Evolutionary conservation across 2,329 filamentous ascomycete genomes (phyloP).

Genomic region (Penicillium digitatum): DNA sequence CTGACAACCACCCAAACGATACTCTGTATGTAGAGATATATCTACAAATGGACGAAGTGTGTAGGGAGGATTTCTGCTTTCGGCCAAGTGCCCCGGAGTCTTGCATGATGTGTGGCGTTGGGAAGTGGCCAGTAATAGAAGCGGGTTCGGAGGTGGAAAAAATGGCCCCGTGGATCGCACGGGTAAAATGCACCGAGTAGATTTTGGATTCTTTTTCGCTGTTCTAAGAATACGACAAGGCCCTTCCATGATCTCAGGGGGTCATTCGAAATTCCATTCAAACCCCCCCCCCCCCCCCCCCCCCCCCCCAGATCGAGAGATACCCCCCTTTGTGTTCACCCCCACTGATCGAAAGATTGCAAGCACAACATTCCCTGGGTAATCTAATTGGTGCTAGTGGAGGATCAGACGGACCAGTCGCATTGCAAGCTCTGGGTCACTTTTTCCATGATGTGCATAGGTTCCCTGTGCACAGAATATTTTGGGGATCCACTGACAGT

Average conservation of each 20-base stretch:
- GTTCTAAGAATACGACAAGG: background rate
- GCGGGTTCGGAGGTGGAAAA: background rate
- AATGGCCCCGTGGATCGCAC: slow-evolving; percentile 7
- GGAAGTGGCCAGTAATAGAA: background rate
- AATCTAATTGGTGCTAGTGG: slow-evolving; percentile 5
- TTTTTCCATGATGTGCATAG: slow-evolving; percentile 2
- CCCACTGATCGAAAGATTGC: background rate
- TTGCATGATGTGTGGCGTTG: background rate
- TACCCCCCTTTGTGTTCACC: no score
- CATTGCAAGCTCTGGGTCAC: background rate
- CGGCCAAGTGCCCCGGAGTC: background rate
- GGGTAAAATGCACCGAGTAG: background rate
- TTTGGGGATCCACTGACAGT: background rate
- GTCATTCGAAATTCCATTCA: background rate
- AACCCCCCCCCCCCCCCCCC: no score
- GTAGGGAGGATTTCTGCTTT: background rate
- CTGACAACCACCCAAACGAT: background rate
- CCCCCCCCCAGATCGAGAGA: background rate
- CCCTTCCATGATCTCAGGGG: background rate
- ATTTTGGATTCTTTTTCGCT: background rate
- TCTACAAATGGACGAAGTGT: background rate
- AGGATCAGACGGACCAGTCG: slow-evolving; percentile 3
- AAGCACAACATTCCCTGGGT: background rate
- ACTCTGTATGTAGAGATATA: background rate
- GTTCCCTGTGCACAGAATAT: background rate